Conservation (phyloP, 495 filamentous ascomycete species). For the Xylaria palmicola region DNA sequence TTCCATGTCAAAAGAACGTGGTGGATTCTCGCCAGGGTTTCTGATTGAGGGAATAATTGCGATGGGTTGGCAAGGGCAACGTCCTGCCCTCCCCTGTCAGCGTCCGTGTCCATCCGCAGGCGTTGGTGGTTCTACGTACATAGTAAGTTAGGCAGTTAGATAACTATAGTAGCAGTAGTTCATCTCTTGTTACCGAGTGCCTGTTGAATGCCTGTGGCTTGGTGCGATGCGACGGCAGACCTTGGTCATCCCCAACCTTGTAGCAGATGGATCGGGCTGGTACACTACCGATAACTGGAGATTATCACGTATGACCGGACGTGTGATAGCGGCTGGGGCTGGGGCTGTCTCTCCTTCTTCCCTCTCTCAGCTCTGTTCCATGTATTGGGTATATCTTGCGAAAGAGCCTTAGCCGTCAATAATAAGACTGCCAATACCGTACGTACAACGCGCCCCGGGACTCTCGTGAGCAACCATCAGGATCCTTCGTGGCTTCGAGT, state of each 20-base stretch:
- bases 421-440: no score
- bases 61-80: neutral
- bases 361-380: neutral
- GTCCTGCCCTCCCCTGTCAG: neutral
- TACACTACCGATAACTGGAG: neutral
- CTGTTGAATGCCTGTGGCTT: slow-evolving; percentile 5
- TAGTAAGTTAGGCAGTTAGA: no score
- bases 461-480: slow-evolving; percentile 8
- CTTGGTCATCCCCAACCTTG: neutral
- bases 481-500: slow-evolving; percentile 5
- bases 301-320: slow-evolving; percentile 3
- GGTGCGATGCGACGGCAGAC: slow-evolving; percentile 15
- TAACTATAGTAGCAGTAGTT: no score
- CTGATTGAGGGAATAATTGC: slow-evolving; percentile 18
- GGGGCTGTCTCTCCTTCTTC: neutral
- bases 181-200: slow-evolving; percentile 8
- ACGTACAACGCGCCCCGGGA: slow-evolving; percentile 5
- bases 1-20: slow-evolving; percentile 5
- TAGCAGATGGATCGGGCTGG: neutral
- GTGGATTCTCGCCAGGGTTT: neutral
- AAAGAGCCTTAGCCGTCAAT: no score
- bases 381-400: slow-evolving; percentile 12
- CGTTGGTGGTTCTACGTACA: no score
- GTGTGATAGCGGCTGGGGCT: slow-evolving; percentile 17
- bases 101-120: slow-evolving; percentile 7